Evolutionary conservation across 129 eudicot genomes (phyloP), one percentile per base, ranked within the genome.

Genomic region (Lonicera japonica): DNA sequence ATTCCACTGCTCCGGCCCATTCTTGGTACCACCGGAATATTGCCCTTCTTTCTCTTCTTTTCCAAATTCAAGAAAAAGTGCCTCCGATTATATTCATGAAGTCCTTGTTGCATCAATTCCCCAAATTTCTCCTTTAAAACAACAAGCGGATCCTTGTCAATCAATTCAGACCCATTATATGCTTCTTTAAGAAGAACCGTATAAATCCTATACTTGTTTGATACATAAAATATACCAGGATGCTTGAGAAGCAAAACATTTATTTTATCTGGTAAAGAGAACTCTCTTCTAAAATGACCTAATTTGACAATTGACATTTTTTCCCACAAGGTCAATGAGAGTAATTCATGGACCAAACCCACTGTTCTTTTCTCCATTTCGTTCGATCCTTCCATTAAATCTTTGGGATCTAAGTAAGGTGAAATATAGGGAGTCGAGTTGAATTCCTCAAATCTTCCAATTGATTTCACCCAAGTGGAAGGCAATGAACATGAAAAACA

Each of bases 321-420:
- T 68, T 79, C 83, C 95, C 95, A 90, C 75, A 90, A 65, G 29
- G 97, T 81, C 45, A 90, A 75, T n/a, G 97, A 90, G 2, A 90
- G 85, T 17, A 90, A 51, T 59, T 90, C 97, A 70, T 90, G 97
- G 20, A 90, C 72, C 67, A 90, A 70, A 41, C 79, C 75, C 0
- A 86, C 70, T 8, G 79, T 83, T 85, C 97, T 79, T 69, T 90
- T 90, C n/a, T 86, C 95, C 66, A 64, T 67, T 70, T 86, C 94
- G n/a, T 23, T 41, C 53, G 95, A 86, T 51, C 86, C 97, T 58
- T 78, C 85, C 16, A 68, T 63, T 63, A 89, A 73, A 19, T 66
- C 71, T 8, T 58, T 61, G 5, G 77, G 60, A 24, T 77, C 80
- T 5, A 61, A 56, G 60, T 90, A 90, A 53, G 97, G 97, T 21